Evolutionary conservation across 75 land plant genomes (phyloP).

Genomic region (Chamaecyparis obtusa): DNA sequence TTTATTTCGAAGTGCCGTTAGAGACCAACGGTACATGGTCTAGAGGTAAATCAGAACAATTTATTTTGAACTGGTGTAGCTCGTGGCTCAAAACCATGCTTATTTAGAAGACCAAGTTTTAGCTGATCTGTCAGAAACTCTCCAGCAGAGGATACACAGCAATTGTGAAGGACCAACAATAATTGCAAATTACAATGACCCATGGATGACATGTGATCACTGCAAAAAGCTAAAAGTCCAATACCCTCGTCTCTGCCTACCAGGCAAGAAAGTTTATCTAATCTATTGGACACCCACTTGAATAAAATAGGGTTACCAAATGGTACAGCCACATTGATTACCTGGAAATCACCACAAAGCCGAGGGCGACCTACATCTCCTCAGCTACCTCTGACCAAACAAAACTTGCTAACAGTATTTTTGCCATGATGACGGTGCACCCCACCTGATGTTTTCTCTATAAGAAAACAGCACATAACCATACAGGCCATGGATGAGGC

Average conservation of each 20-base stretch:
- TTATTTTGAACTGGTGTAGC: not conserved
- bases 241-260: not conserved
- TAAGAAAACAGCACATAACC: not conserved
- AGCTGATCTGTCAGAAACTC: not conserved
- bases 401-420: not conserved
- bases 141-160: not conserved
- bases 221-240: not conserved
- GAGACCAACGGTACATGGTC: not conserved
- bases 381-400: not conserved
- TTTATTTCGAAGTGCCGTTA: not conserved
- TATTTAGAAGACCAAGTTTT: not conserved
- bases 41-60: not conserved
- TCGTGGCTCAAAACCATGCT: not conserved
- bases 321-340: not conserved
- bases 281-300: not conserved
- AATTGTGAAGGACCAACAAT: not conserved
- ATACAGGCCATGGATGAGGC: not conserved
- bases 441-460: not conserved
- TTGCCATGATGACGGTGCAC: not conserved
- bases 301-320: not conserved
- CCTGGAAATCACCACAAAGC: not conserved
- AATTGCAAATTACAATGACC: not conserved
- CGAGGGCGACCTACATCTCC: not conserved
- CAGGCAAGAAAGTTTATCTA: not conserved
- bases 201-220: not conserved